Percentiles rank a stretch among this genome's conserved stretches.
These are phyloP conservation scores for Aspergillus mulundensis DNA, from an alignment of 495 filamentous ascomycete genomes.

Conservation along the genomic window DNA sequence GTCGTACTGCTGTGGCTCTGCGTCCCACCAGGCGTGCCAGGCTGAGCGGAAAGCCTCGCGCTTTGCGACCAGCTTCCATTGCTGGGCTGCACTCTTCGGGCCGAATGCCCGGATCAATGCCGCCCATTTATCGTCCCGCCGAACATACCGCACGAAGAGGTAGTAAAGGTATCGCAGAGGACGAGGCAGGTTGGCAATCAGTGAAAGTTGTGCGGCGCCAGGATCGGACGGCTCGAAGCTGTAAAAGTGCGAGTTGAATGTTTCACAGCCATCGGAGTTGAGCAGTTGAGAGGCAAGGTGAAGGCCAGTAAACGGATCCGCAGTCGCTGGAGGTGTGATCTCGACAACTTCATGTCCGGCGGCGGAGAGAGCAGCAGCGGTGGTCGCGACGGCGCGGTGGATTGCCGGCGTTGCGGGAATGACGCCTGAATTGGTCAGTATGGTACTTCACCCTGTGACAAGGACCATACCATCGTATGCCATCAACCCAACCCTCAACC, in stretches of 20 bases:
- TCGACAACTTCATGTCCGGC: slow-evolving; percentile 77
- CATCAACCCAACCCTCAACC: slow-evolving; percentile 72
- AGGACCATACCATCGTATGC: slow-evolving; percentile 59
- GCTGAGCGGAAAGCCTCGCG: slow-evolving; percentile 71
- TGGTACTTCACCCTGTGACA: not conserved
- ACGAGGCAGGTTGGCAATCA: slow-evolving; percentile 67
- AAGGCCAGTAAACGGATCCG: slow-evolving; percentile 66
- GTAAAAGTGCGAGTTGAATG: slow-evolving; percentile 72
- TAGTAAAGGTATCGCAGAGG: slow-evolving; percentile 84
- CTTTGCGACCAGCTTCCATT: slow-evolving; percentile 75
- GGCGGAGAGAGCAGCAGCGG: slow-evolving; percentile 60
- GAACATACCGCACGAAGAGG: slow-evolving; percentile 79
- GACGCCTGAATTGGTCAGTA: slow-evolving; percentile 47
- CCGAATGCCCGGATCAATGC: slow-evolving; percentile 68
- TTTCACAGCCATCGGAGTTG: slow-evolving; percentile 81
- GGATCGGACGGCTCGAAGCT: slow-evolving; percentile 76
- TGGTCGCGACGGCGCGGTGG: slow-evolving; percentile 65
- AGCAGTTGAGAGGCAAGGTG: slow-evolving; percentile 79
- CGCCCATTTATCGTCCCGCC: slow-evolving; percentile 72
- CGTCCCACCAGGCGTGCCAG: slow-evolving; percentile 83
- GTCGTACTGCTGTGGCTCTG: slow-evolving; percentile 61
- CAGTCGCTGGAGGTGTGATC: slow-evolving; percentile 58
- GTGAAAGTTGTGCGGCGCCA: slow-evolving; percentile 69
- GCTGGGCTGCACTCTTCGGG: slow-evolving; percentile 63
- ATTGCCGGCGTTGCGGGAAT: slow-evolving; percentile 87